phyloP scores from a whole-genome alignment of 2,329 filamentous ascomycete genomes.

The Clonostachys solani region DNA sequence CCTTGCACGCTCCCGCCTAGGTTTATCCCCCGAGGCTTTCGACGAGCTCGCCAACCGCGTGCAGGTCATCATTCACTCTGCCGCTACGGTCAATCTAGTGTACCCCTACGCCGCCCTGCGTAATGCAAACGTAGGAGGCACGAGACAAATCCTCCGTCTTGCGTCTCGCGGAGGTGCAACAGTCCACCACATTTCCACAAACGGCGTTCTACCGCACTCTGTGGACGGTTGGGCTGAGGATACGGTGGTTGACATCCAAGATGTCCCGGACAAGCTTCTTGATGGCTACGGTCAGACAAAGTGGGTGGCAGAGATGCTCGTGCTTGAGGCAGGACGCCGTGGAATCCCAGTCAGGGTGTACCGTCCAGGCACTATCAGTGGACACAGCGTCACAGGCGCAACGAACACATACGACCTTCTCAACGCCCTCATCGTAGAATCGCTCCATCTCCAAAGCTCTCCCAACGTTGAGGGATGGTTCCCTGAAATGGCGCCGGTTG shows the following conservation, averaged over 20 bases:
- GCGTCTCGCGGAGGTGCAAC: conserved; percentile 65
- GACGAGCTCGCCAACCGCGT: conserved; percentile 59
- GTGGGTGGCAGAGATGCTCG: conserved; percentile 75
- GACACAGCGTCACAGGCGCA: conserved; percentile 69
- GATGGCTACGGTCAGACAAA: conserved; percentile 80
- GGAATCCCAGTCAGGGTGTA: conserved; percentile 69
- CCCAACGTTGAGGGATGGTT: conserved; percentile 73
- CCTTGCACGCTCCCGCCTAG: conserved; percentile 63
- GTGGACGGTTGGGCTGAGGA: conserved; percentile 68
- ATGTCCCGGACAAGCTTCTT: conserved; percentile 63
- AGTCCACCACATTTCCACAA: conserved; percentile 75
- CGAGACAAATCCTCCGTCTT: conserved; percentile 68
- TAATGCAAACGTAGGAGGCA: conserved; percentile 75
- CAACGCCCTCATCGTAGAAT: conserved; percentile 73
- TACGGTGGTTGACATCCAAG: conserved; percentile 60
- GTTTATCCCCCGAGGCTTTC: conserved; percentile 62
- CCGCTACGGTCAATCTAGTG: conserved; percentile 74
- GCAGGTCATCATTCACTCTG: conserved; percentile 73
- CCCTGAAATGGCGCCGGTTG: conserved; percentile 80
- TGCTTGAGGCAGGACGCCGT: conserved; percentile 62
- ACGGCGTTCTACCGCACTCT: conserved; percentile 71
- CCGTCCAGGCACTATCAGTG: conserved; percentile 73
- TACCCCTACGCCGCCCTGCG: conserved; percentile 77
- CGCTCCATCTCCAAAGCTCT: conserved; percentile 65
- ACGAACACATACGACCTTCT: conserved; percentile 77